Conservation (phyloP, 805 yeast genomes). For the Teunomyces lycoperdinae region DNA sequence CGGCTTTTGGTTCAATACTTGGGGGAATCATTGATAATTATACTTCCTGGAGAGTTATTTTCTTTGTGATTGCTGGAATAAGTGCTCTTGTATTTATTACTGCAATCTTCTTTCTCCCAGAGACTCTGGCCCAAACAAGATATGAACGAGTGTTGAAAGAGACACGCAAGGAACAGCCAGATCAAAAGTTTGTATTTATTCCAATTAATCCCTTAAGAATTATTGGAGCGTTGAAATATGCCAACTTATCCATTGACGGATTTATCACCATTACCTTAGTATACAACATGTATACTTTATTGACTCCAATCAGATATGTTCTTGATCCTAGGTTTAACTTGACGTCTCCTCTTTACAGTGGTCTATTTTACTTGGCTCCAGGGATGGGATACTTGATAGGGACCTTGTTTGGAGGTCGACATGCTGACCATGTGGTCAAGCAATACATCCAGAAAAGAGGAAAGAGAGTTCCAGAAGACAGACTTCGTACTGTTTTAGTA, state of each 20-base stretch:
- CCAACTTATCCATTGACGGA: constrained; percentile 44
- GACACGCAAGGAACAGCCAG: constrained; percentile 19
- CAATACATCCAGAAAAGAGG: constrained; percentile 43
- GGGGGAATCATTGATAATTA: constrained; percentile 54
- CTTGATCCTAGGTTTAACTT: constrained; percentile 55
- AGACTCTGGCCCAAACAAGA: constrained; percentile 37
- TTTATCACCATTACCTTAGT: constrained; percentile 38
- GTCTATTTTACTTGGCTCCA: constrained; percentile 55
- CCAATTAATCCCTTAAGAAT: constrained; percentile 47
- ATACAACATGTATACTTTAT: constrained; percentile 49
- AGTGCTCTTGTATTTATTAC: constrained; percentile 34
- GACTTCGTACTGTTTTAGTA: constrained; percentile 40
- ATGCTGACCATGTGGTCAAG: constrained; percentile 48
- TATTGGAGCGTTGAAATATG: constrained; percentile 39
- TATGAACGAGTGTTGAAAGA: constrained; percentile 22
- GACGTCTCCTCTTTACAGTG: constrained; percentile 46
- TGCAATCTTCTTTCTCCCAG: constrained; percentile 43
- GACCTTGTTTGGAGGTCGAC: constrained; percentile 49
- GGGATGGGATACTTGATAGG: constrained; percentile 54
- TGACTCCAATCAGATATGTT: constrained; percentile 56
- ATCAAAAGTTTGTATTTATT: constrained; percentile 40
- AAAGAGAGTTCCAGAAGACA: constrained; percentile 50
- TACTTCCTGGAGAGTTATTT: constrained; percentile 52
- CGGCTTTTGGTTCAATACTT: constrained; percentile 50
- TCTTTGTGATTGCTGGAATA: constrained; percentile 47